Evolutionary conservation across 2,329 filamentous ascomycete genomes (phyloP), one percentile per base, ranked within the genome.

Genomic region (Pseudocercospora fijiensis): DNA sequence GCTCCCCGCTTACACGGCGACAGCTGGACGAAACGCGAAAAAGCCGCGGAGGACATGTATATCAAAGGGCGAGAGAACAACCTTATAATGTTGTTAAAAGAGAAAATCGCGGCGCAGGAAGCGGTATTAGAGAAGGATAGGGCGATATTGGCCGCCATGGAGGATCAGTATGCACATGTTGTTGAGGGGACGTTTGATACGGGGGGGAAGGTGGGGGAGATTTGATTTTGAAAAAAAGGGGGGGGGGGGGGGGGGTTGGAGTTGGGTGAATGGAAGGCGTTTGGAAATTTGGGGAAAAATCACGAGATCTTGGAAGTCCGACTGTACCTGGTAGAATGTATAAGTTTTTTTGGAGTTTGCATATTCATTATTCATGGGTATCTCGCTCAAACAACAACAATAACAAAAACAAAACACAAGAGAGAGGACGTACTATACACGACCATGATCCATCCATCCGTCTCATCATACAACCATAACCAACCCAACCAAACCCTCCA

Each of bases 11-110:
- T 74, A 18, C 72, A 70, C 20, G 78, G 78, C 52, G 93, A 97
- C 76, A 85, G 90, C 58, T 97, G 96, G 85, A 90, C 88, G 80
- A 88, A 88, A 79, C 90, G 93, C 71, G 93, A 97, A 81, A 86
- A 88, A 76, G 92, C 92, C 69, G 84, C 81, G 75, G 93, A 96
- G 81, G 88, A 91, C 77, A 86, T 86, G 71, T 90, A 89, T 79
- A 92, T 97, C 80, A 86, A 87, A 73, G 82, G 89, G 82, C 90
- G 91, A 76, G 93, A 96, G 85, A 87, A 88, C 81, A 87, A 91
- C 81, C 96, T 97, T 67, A 72, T 85, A 58, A 86, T 86, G 76
- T 87, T 64, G 43, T 53, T 96, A 73, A 89, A 86, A 73, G 78
- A 81, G 68, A 86, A 85, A 77, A 85, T 97, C 69, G 75, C 79